Evolutionary conservation across 495 filamentous ascomycete genomes (phyloP).

Genomic region (Daldinia bambusicola): DNA sequence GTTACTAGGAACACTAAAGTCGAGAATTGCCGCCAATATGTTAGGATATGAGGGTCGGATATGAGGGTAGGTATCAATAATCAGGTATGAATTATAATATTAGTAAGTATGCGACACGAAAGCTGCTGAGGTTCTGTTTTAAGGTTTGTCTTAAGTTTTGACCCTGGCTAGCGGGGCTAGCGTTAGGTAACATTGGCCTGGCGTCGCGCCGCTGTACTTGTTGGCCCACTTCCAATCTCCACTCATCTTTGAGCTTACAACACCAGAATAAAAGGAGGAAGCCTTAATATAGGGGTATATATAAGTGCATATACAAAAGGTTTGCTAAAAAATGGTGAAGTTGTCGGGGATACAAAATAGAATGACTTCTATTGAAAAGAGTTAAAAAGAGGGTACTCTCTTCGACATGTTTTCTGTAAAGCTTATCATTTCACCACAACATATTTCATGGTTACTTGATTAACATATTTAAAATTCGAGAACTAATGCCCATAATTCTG

Average conservation of each 20-base stretch:
- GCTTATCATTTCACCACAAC: neutral
- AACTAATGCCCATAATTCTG: neutral
- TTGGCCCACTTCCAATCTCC: too few relatives aligned
- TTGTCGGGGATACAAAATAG: too few relatives aligned
- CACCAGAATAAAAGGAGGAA: too few relatives aligned
- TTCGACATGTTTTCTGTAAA: neutral
- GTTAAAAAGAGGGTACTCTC: too few relatives aligned
- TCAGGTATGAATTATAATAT: too few relatives aligned
- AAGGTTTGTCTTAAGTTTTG: neutral
- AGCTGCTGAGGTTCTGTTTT: slow-evolving; percentile 2
- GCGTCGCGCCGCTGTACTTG: too few relatives aligned
- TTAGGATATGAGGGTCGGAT: neutral
- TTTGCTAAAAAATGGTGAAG: too few relatives aligned
- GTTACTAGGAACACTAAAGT: neutral
- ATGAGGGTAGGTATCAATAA: too few relatives aligned
- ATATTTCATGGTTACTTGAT: neutral
- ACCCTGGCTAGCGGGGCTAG: slow-evolving; percentile 2
- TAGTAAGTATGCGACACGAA: neutral
- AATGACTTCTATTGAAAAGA: too few relatives aligned
- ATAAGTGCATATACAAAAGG: too few relatives aligned
- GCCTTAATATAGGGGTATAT: too few relatives aligned
- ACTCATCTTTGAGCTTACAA: too few relatives aligned
- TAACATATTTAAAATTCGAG: neutral
- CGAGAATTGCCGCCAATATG: neutral
- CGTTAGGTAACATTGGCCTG: neutral